These are phyloP conservation scores for Eucalyptus erythrocorys DNA, from an alignment of 345 rosid genomes.

Conservation along the genomic window DNA sequence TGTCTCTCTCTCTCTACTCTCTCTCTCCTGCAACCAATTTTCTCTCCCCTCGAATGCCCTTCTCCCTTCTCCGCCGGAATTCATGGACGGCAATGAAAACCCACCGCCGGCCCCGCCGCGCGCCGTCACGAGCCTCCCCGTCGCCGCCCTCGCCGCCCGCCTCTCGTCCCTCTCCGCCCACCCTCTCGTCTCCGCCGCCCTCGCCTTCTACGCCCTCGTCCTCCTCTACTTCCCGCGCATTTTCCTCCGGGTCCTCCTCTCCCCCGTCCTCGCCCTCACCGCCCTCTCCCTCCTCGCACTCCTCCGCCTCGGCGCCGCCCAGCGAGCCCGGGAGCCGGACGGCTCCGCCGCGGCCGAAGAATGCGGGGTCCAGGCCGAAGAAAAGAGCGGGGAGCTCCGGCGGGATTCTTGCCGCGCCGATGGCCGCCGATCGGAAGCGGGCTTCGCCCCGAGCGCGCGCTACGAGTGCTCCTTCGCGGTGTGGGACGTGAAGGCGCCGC, in stretches of 20 bases:
- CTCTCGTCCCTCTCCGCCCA: background rate
- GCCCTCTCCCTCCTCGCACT: background rate
- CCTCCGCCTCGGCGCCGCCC: background rate
- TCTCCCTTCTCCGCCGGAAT: background rate
- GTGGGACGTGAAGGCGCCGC: conserved; percentile 77
- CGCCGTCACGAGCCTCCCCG: background rate
- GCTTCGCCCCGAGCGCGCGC: background rate
- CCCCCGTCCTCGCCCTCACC: background rate
- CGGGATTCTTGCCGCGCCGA: background rate
- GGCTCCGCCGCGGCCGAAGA: background rate
- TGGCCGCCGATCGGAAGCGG: background rate
- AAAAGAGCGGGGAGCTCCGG: background rate
- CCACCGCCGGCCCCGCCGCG: background rate
- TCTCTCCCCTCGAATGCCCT: background rate
- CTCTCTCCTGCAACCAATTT: background rate
- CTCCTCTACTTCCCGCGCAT: background rate
- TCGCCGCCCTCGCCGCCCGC: background rate
- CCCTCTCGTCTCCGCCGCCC: background rate
- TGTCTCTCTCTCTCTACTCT: background rate
- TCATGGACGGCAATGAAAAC: background rate
- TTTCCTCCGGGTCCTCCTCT: background rate
- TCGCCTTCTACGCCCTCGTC: background rate
- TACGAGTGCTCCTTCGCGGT: conserved; percentile 21
- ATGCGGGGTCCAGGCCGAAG: background rate
- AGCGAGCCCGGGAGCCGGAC: background rate